Conservation (phyloP, 2,329 filamentous ascomycete species). For the Aschersonia sp. region DNA sequence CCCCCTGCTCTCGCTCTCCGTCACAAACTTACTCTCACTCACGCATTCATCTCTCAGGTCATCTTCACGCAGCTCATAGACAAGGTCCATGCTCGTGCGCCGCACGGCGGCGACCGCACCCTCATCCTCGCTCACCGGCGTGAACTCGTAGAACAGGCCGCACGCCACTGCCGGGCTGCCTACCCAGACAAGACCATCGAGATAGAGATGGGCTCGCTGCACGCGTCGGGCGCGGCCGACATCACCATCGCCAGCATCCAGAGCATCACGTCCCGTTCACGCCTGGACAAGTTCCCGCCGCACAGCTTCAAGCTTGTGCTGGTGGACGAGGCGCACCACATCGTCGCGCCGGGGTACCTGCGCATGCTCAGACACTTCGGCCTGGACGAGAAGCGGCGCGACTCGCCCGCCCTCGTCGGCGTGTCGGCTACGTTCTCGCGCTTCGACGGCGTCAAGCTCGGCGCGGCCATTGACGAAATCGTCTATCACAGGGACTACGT, state of each 20-base stretch:
- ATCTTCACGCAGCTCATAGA: slow-evolving; percentile 94
- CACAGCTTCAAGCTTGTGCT: slow-evolving; percentile 73
- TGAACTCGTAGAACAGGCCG: slow-evolving; percentile 90
- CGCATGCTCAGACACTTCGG: slow-evolving; percentile 66
- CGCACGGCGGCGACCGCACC: slow-evolving; percentile 49
- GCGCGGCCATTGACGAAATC: slow-evolving; percentile 81
- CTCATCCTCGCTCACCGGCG: slow-evolving; percentile 85
- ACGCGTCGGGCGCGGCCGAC: slow-evolving; percentile 69
- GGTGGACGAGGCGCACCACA: slow-evolving; percentile 95
- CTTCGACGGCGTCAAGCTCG: slow-evolving; percentile 72
- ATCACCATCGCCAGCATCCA: slow-evolving; percentile 88
- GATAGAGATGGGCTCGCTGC: slow-evolving; percentile 75
- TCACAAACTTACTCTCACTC: neutral
- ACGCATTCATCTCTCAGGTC: slow-evolving; percentile 30
- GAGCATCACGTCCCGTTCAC: slow-evolving; percentile 63
- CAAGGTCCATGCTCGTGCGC: slow-evolving; percentile 41
- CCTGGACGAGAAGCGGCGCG: slow-evolving; percentile 32
- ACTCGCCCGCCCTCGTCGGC: slow-evolving; percentile 58
- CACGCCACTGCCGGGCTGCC: slow-evolving; percentile 62
- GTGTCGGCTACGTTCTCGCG: slow-evolving; percentile 72
- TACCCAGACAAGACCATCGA: slow-evolving; percentile 76
- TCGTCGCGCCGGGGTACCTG: slow-evolving; percentile 73
- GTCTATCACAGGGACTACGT: slow-evolving; percentile 76
- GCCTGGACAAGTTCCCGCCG: slow-evolving; percentile 75
- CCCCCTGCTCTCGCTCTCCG: neutral